Conservation (phyloP, 2,329 filamentous ascomycete genomes). For the Dactylellina cionopaga region DNA sequence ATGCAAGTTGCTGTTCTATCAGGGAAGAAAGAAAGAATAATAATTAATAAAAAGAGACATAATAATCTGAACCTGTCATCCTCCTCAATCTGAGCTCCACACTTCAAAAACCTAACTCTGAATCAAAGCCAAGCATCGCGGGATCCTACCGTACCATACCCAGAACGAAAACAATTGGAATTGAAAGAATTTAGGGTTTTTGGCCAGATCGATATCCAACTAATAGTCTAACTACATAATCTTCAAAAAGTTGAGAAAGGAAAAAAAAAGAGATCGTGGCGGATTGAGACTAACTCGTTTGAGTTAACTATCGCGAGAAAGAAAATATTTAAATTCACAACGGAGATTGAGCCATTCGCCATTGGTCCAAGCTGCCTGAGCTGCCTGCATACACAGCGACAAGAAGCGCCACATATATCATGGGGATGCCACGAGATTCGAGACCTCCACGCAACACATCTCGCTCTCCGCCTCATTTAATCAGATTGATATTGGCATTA, state of each 20-base stretch:
- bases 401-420: conserved; percentile 47
- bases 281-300: conserved; percentile 23
- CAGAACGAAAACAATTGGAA: neutral
- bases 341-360: conserved; percentile 8
- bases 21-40: too few relatives aligned
- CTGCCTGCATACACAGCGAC: conserved; percentile 14
- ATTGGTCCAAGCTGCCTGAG: conserved; percentile 14
- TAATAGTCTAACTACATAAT: too few relatives aligned
- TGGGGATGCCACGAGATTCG: conserved; percentile 7
- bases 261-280: neutral
- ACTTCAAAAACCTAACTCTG: neutral
- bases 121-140: neutral
- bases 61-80: conserved; percentile 21
- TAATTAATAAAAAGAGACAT: too few relatives aligned
- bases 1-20: conserved; percentile 12
- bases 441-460: conserved; percentile 51
- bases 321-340: conserved; percentile 15
- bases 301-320: conserved; percentile 17
- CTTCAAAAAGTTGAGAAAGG: neutral
- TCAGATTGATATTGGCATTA: too few relatives aligned
- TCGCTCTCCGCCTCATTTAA: conserved; percentile 8
- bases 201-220: too few relatives aligned
- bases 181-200: too few relatives aligned
- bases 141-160: conserved; percentile 4
- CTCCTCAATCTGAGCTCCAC: conserved; percentile 18